A percentile compares a stretch with the other conserved stretches of the same genome.
Evolutionary conservation across 2,329 filamentous ascomycete genomes (phyloP).

Genomic region (Ophiostoma perfectum): DNA sequence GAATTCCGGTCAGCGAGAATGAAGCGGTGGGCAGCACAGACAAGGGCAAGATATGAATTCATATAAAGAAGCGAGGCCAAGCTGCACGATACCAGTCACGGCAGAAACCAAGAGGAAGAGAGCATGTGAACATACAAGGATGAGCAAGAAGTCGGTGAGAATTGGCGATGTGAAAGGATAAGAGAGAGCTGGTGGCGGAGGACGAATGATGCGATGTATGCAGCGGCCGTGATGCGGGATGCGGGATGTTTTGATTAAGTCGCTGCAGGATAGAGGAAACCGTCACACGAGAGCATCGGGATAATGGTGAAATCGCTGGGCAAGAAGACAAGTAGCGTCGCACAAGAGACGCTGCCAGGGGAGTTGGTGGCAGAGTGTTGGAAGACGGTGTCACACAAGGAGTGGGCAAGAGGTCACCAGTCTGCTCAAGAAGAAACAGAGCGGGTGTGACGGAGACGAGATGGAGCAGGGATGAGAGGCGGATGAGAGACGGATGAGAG

Average conservation of each 20-base stretch:
- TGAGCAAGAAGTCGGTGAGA: neutral
- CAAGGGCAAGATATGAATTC: neutral
- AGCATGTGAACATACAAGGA: neutral
- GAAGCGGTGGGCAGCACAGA: neutral
- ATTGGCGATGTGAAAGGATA: neutral
- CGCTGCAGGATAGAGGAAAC: constrained; percentile 13
- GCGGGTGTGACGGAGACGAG: neutral
- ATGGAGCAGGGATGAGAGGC: neutral
- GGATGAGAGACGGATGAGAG: neutral
- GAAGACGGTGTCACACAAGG: neutral
- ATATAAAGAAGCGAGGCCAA: neutral
- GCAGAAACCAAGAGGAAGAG: neutral
- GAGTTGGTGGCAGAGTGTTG: neutral
- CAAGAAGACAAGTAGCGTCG: neutral
- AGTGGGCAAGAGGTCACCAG: neutral
- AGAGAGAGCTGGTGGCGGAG: neutral
- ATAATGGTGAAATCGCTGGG: constrained; percentile 5
- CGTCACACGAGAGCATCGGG: constrained; percentile 15
- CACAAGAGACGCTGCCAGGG: neutral
- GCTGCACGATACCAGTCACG: constrained; percentile 3
- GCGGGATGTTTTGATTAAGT: constrained; percentile 4
- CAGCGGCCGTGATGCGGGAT: neutral
- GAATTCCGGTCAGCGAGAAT: neutral
- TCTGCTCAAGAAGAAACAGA: neutral
- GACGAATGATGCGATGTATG: neutral